Percentiles rank a stretch among this genome's conserved stretches.
Conservation (phyloP, 345 rosid species). For the Schrenkiella parvula region DNA sequence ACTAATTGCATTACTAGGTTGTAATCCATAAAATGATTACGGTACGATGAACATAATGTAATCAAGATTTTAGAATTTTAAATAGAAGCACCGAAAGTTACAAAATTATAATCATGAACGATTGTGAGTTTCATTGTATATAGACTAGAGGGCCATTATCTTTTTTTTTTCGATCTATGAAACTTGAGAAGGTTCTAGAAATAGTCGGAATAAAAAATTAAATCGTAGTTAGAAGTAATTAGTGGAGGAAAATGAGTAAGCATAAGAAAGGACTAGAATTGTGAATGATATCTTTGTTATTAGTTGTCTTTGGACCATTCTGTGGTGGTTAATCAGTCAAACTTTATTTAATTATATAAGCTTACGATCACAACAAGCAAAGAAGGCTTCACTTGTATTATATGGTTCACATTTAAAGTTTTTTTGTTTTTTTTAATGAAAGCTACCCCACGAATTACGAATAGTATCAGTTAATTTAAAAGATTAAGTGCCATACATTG, state of each 20-base stretch:
- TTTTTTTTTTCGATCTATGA: neutral
- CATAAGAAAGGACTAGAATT: constrained; percentile 23
- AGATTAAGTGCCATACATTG: constrained; percentile 19
- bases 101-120: neutral
- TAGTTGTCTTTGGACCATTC: constrained; percentile 41
- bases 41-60: neutral
- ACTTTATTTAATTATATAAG: constrained; percentile 16
- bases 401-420: constrained; percentile 60
- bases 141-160: neutral
- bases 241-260: neutral
- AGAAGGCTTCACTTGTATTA: constrained; percentile 32
- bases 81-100: neutral
- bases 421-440: neutral
- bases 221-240: neutral
- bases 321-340: constrained; percentile 35
- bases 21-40: constrained; percentile 2
- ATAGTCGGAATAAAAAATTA: neutral
- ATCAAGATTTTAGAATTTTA: neutral
- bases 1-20: neutral
- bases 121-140: neutral
- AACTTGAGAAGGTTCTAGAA: neutral
- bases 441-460: constrained; percentile 16
- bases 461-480: neutral
- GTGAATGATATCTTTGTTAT: constrained; percentile 5
- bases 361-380: constrained; percentile 33